phyloP scores from a whole-genome alignment of 2,329 filamentous ascomycete species.

The Verruconis gallopava region DNA sequence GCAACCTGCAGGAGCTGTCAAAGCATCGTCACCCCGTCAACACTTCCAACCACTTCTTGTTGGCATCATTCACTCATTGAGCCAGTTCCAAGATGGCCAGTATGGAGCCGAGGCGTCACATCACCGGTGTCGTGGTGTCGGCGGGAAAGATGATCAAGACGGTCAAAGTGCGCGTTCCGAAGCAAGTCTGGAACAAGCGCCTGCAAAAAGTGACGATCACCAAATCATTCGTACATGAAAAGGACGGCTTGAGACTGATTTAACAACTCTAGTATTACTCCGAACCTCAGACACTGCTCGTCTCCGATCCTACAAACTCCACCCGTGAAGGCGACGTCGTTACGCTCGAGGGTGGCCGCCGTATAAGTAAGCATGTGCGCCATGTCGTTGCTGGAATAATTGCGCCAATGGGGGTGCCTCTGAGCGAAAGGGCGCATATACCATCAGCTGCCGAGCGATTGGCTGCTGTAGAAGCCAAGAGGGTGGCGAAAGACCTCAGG shows the following conservation, averaged over 20 bases:
- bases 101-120: constrained; percentile 9
- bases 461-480: constrained; percentile 40
- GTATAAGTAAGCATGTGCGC: constrained; percentile 51
- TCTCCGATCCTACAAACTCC: constrained; percentile 66
- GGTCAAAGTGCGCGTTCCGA: constrained; percentile 62
- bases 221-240: neutral
- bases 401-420: constrained; percentile 52
- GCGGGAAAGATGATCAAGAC: constrained; percentile 67
- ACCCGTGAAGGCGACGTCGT: constrained; percentile 64
- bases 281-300: constrained; percentile 50
- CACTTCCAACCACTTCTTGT: too few relatives aligned
- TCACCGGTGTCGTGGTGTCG: constrained; percentile 57
- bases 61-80: too few relatives aligned
- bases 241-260: neutral
- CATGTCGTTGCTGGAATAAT: constrained; percentile 67
- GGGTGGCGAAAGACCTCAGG: constrained; percentile 44
- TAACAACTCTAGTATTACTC: constrained; percentile 45
- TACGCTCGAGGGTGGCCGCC: constrained; percentile 53
- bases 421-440: constrained; percentile 52
- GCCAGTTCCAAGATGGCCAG: neutral
- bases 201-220: constrained; percentile 51
- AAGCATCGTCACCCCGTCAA: too few relatives aligned
- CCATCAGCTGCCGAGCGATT: constrained; percentile 51
- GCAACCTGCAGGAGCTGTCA: neutral
- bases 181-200: constrained; percentile 56